Conservation (phyloP, 495 filamentous ascomycete genomes). For the Chaetomium tenue region DNA sequence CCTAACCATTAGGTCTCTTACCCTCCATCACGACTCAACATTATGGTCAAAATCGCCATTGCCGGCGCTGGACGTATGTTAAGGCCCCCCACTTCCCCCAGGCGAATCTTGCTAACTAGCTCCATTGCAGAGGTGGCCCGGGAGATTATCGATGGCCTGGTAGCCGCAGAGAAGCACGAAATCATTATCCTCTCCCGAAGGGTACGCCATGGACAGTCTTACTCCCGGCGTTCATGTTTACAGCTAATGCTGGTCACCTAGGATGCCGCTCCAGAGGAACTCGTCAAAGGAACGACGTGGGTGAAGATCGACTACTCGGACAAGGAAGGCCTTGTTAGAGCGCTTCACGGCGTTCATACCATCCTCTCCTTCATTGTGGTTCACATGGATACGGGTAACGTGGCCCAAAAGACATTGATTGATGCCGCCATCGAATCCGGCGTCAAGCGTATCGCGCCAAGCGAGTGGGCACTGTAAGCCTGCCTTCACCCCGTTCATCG, state of each 20-base stretch:
- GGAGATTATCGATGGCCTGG: constrained; percentile 55
- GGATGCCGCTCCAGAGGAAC: constrained; percentile 19
- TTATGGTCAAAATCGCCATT: constrained; percentile 57
- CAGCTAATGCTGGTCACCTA: not conserved
- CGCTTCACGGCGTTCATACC: constrained; percentile 50
- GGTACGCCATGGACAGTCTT: constrained; percentile 27
- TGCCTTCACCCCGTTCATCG: not conserved
- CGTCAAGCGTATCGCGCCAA: constrained; percentile 55
- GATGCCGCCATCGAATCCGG: constrained; percentile 52
- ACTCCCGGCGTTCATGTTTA: not conserved
- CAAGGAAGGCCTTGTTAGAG: constrained; percentile 33
- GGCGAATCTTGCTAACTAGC: not conserved
- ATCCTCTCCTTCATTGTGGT: constrained; percentile 52
- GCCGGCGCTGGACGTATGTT: constrained; percentile 53
- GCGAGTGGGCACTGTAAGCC: constrained; percentile 38
- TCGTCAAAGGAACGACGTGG: constrained; percentile 37
- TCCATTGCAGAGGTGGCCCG: constrained; percentile 46
- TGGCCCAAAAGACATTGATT: constrained; percentile 47
- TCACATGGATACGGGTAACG: constrained; percentile 36
- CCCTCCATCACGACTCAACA: not conserved
- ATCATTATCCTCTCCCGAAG: constrained; percentile 49
- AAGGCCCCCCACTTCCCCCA: not conserved
- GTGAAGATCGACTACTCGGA: constrained; percentile 47
- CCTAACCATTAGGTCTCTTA: not conserved
- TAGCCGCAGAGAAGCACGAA: constrained; percentile 52